Percentiles rank a stretch among this genome's conserved stretches.
phyloP scores from a whole-genome alignment of 2,329 filamentous ascomycete species.

The Hypoxylon sp. region DNA sequence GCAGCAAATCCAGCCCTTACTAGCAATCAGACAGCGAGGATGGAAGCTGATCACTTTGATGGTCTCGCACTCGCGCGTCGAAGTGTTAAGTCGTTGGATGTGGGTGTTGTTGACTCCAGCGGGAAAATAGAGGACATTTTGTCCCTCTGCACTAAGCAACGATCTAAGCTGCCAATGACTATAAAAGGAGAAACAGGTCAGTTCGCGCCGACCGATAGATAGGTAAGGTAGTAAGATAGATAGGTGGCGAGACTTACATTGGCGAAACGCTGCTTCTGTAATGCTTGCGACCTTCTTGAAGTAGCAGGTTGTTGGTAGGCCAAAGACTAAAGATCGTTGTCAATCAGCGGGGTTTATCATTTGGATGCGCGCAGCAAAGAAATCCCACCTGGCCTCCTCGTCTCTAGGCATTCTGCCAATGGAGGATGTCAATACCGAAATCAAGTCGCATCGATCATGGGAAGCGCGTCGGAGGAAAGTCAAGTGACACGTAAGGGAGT shows the following conservation, averaged over 20 bases:
- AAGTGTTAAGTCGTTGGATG: slow-evolving; percentile 78
- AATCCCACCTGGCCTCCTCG: slow-evolving; percentile 66
- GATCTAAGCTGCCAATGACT: slow-evolving; percentile 93
- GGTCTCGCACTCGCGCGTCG: slow-evolving; percentile 78
- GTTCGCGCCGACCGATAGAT: slow-evolving; percentile 16
- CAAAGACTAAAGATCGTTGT: slow-evolving; percentile 65
- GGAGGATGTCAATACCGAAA: slow-evolving; percentile 46
- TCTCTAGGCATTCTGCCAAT: slow-evolving; percentile 67
- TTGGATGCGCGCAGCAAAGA: slow-evolving; percentile 25
- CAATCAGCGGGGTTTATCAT: slow-evolving; percentile 39
- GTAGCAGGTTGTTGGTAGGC: slow-evolving; percentile 76
- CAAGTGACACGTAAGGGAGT: slow-evolving; percentile 34
- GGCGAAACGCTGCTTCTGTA: slow-evolving; percentile 77
- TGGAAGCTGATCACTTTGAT: slow-evolving; percentile 79
- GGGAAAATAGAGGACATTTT: slow-evolving; percentile 87
- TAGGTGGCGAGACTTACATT: slow-evolving; percentile 64
- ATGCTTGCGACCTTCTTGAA: slow-evolving; percentile 73
- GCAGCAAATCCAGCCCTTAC: slow-evolving; percentile 89
- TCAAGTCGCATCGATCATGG: slow-evolving; percentile 52
- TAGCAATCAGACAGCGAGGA: slow-evolving; percentile 90
- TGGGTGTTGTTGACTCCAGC: slow-evolving; percentile 76
- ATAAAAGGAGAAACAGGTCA: slow-evolving; percentile 31
- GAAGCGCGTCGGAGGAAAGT: slow-evolving; percentile 37
- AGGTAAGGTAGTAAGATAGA: slow-evolving; percentile 23
- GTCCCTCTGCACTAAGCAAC: slow-evolving; percentile 84